A percentile compares a stretch with the other conserved stretches of the same genome.
phyloP scores from a whole-genome alignment of 805 yeast species.

The Zygosaccharomyces lentus region DNA sequence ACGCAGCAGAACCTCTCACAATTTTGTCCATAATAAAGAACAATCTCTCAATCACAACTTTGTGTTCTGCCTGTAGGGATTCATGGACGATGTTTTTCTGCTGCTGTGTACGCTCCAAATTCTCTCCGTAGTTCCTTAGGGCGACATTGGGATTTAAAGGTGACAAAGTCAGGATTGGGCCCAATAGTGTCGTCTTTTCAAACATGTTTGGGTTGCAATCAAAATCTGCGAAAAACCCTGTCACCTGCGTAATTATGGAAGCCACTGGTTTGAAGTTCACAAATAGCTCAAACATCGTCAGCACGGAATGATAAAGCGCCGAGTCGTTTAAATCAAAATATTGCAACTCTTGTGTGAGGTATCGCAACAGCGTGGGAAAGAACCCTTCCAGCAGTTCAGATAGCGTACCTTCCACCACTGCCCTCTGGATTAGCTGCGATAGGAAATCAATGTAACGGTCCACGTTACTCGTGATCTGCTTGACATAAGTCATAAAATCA shows the following conservation, averaged over 20 bases:
- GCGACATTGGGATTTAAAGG: conserved; percentile 59
- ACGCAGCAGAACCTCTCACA: conserved; percentile 62
- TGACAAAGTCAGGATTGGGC: conserved; percentile 71
- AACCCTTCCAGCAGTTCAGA: conserved; percentile 56
- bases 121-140: conserved; percentile 43
- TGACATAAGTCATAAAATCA: conserved; percentile 21
- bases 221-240: conserved; percentile 48
- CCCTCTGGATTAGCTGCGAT: conserved; percentile 50
- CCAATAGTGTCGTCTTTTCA: conserved; percentile 64
- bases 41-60: conserved; percentile 54
- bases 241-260: conserved; percentile 50
- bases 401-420: conserved; percentile 63
- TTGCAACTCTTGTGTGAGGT: conserved; percentile 23
- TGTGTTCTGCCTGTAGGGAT: conserved; percentile 61
- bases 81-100: conserved; percentile 51
- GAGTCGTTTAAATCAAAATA: conserved; percentile 46
- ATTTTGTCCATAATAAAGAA: conserved; percentile 69
- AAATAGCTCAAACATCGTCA: conserved; percentile 55
- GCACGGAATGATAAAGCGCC: conserved; percentile 44
- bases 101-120: conserved; percentile 34
- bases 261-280: conserved; percentile 61
- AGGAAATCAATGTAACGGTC: conserved; percentile 44
- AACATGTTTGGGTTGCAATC: conserved; percentile 46
- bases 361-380: conserved; percentile 30
- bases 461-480: conserved; percentile 30